Evolutionary conservation across 768 basidiomycete species (phyloP), one percentile per base, ranked within the genome.

Genomic region (Hericium rajendrae): DNA sequence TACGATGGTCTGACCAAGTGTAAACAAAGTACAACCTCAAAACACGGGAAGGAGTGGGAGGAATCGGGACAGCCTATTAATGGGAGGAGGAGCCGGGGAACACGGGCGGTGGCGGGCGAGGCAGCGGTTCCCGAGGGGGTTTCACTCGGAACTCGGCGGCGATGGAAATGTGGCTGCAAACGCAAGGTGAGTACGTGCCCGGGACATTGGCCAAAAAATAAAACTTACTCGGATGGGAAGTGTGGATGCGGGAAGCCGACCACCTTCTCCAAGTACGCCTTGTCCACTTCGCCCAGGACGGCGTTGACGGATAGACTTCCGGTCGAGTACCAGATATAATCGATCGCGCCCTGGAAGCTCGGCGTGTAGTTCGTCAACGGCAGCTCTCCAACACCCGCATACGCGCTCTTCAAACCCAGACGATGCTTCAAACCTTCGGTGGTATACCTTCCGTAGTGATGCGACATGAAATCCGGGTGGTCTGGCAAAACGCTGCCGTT

Each of bases 221-320:
- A 56, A 58, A 85, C 92, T 68, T 71, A 97, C 94, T 97, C 94
- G 58, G 93, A 94, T 22, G 95, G 93, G 78, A 94, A 97, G 68
- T 97, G 92, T 2, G 85, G 82, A 70, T 97, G 94, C 28, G 97
- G 97, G 78, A 98, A 98, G 39, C 97, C 97, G 48, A 97, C 95
- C 16, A 83, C 83, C 74, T 91, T 91, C 62, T 87, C 84, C 68
- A 97, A 69, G 74, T 99, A 99, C 24, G 68, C 68, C 64, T 76
- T 78, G 68, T 97, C 94, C 58, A 97, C 85, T 69, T 88, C 91
- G 13, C 90, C 90, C 48, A 98, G 75, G n/a, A 95, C 83, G 20
- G 85, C 84, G 59, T 86, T 93, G 26, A 90, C 84, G 10, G 80
- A 77, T 52, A 98, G 63, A 59, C 83, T 91, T 51, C 77, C 73